Base-by-base conservation (phyloP, 352 stramenopile genomes). In the Aphanomyces astaci region DNA sequence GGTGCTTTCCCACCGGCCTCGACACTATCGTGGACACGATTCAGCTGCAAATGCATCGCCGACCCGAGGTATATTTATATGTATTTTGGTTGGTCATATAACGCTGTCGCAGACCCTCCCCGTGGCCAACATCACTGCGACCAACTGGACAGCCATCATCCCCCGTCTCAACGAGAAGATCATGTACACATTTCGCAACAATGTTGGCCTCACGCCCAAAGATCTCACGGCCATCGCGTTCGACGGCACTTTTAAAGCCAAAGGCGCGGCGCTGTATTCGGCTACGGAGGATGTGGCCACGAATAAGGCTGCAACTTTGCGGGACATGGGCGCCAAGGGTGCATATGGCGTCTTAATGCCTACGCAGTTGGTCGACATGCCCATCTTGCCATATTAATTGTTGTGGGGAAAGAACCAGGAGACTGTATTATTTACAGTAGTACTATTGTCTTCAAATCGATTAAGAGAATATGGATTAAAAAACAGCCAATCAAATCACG, bases 341-440 rank as follows among this genome's bases (percentile, higher is more conserved):
- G 54, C 54, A 2, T 63, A 63, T 33, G 54, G 54, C 30, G 31
- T 63, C 3, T 33, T 63, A 30, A 49, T 63, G 54, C 54, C 54
- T 11, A 55, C 25, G 48, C 48, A 55, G 48, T 55, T 55, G 48
- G 48, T 55, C 1, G 48, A 55, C 48, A 55, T 55, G 48, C 48
- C 48, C 48, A 55, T 55, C 48, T 24, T 28, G 10, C 48, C 25
- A 24, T 55, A 55, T 22, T 55, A 55, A 55, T 7, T n/a, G n/a
- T n/a, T n/a, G n/a, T n/a, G n/a, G n/a, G n/a, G n/a, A 46, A 46
- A 46, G 39, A 46, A 46, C 17, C 39, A n/a, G n/a, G n/a, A n/a
- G n/a, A n/a, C n/a, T n/a, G n/a, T n/a, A n/a, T n/a, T n/a, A n/a
- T n/a, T n/a, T n/a, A n/a, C n/a, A n/a, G n/a, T n/a, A n/a, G n/a